Conservation (phyloP, 106 monocot genomes). For the Dendrobium catenatum region DNA sequence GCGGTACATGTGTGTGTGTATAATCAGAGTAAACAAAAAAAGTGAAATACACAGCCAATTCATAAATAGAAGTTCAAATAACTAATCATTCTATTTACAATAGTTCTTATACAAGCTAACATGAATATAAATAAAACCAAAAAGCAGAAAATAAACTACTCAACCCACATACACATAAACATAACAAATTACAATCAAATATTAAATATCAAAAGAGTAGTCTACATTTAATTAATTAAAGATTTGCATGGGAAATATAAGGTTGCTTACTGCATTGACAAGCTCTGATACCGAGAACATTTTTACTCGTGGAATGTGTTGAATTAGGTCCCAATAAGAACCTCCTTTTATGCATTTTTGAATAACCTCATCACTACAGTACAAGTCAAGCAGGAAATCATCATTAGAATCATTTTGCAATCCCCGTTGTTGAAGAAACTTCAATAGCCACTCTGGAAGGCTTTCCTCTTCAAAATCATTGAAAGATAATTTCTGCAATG, state of each 20-base stretch:
- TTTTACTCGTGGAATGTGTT: conserved; percentile 14
- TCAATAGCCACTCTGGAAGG: conserved; percentile 17
- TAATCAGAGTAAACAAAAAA: too few relatives aligned
- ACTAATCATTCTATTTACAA: too few relatives aligned
- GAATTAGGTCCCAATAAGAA: conserved; percentile 24
- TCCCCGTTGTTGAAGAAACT: not conserved
- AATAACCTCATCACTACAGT: not conserved
- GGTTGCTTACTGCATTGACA: conserved; percentile 16
- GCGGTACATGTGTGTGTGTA: too few relatives aligned
- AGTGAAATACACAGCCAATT: too few relatives aligned
- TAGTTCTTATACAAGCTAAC: too few relatives aligned
- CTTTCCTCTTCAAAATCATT: not conserved
- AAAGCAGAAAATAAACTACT: too few relatives aligned
- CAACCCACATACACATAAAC: too few relatives aligned
- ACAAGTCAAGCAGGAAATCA: not conserved
- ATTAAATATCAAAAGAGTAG: too few relatives aligned
- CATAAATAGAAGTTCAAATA: too few relatives aligned
- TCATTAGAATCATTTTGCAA: not conserved
- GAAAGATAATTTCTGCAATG: not conserved
- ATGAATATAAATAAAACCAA: too few relatives aligned
- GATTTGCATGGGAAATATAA: conserved; percentile 19
- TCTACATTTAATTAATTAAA: not conserved
- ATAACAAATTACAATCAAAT: too few relatives aligned
- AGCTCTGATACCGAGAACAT: too few relatives aligned
- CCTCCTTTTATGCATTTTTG: conserved; percentile 3